These are phyloP conservation scores for Psilocybe subaeruginosa DNA, from an alignment of 768 basidiomycete genomes.

Conservation along the genomic window DNA sequence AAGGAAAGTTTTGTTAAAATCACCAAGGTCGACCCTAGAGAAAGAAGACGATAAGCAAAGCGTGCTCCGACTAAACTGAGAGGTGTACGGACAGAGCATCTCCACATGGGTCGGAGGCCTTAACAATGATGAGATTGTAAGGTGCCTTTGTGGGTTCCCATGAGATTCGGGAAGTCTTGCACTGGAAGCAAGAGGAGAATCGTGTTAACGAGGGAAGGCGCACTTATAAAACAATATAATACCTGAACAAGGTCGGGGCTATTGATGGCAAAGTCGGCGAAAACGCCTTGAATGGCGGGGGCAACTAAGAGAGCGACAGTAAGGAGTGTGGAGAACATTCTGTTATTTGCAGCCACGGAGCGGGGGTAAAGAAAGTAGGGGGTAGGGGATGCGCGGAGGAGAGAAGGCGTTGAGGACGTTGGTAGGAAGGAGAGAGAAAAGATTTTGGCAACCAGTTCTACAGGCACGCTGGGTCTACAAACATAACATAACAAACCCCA, in stretches of 20 bases:
- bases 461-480: constrained; percentile 10
- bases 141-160: constrained; percentile 53
- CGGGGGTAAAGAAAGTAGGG: constrained; percentile 31
- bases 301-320: constrained; percentile 66
- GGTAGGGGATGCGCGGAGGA: constrained; percentile 29
- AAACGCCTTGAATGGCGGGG: constrained; percentile 52
- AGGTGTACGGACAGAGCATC: constrained; percentile 53
- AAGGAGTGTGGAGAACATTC: constrained; percentile 84
- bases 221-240: constrained; percentile 13
- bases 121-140: constrained; percentile 62
- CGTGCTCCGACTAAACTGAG: neutral
- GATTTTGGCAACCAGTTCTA: constrained; percentile 10
- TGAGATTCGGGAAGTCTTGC: constrained; percentile 47
- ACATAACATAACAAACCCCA: constrained; percentile 13
- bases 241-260: constrained; percentile 62
- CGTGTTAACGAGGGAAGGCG: neutral
- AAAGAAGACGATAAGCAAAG: neutral
- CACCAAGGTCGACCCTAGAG: constrained; percentile 61
- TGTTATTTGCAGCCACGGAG: constrained; percentile 29
- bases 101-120: constrained; percentile 58
- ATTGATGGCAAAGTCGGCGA: constrained; percentile 56
- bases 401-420: constrained; percentile 27
- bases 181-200: constrained; percentile 41
- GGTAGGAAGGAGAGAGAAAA: constrained; percentile 25
- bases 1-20: constrained; percentile 45